phyloP scores from a whole-genome alignment of 805 yeast genomes.

The Pichia exigua region DNA sequence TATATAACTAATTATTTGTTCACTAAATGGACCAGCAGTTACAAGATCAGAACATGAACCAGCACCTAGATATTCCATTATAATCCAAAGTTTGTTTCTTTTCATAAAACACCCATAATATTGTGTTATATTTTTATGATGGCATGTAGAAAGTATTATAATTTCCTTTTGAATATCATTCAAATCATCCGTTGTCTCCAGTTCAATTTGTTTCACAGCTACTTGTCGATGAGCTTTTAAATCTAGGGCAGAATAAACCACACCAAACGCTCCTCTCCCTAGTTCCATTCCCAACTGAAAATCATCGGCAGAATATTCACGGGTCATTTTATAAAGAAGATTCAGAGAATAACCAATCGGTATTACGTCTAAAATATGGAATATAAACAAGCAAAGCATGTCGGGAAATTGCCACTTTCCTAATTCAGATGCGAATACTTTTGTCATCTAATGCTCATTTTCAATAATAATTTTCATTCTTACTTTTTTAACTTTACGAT shows the following conservation, averaged over 20 bases:
- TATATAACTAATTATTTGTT: constrained; percentile 45
- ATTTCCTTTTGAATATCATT: constrained; percentile 70
- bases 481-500: too few relatives aligned
- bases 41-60: constrained; percentile 66
- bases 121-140: constrained; percentile 51
- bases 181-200: constrained; percentile 64
- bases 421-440: background rate
- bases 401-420: background rate
- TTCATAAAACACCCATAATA: constrained; percentile 67
- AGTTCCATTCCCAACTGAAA: constrained; percentile 32
- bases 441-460: background rate
- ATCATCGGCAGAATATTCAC: constrained; percentile 2
- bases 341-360: background rate
- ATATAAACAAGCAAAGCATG: background rate
- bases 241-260: constrained; percentile 58
- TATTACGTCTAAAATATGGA: background rate
- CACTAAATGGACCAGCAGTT: constrained; percentile 51
- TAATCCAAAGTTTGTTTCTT: constrained; percentile 66
- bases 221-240: constrained; percentile 36
- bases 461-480: background rate
- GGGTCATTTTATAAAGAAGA: background rate
- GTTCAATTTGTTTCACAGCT: constrained; percentile 61
- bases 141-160: constrained; percentile 58
- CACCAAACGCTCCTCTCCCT: constrained; percentile 76
- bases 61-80: constrained; percentile 76